Evolutionary conservation across 306 rosid genomes (phyloP).

Genomic region (Biancaea sappan): DNA sequence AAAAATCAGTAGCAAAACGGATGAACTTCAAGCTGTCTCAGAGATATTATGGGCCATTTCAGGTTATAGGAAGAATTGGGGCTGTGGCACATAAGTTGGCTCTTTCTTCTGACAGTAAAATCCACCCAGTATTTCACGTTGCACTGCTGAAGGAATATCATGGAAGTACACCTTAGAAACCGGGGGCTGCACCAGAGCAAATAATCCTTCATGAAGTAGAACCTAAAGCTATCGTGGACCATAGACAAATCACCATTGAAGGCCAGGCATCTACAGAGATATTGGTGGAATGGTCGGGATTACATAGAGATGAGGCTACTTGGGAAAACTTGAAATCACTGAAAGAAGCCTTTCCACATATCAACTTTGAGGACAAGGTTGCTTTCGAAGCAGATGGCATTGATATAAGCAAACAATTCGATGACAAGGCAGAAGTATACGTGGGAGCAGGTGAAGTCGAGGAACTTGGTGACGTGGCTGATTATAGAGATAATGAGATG

Average conservation of each 20-base stretch:
- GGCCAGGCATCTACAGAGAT: background rate
- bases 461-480: no score
- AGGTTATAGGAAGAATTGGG: background rate
- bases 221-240: background rate
- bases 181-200: no score
- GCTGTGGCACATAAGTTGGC: background rate
- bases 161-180: no score
- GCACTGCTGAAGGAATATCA: background rate
- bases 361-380: background rate
- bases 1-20: no score
- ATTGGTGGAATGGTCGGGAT: background rate
- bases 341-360: background rate
- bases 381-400: background rate
- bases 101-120: background rate
- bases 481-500: no score
- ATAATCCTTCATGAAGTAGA: no score
- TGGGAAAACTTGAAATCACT: background rate
- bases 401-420: no score
- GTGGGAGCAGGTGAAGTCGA: no score
- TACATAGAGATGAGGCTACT: background rate
- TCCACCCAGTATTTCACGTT: background rate
- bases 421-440: no score
- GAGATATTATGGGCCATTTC: background rate
- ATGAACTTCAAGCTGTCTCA: no score
- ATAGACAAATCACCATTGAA: no score